These are phyloP conservation scores for Polyplosphaeria fusca DNA, from an alignment of 495 filamentous ascomycete genomes.

Conservation along the genomic window DNA sequence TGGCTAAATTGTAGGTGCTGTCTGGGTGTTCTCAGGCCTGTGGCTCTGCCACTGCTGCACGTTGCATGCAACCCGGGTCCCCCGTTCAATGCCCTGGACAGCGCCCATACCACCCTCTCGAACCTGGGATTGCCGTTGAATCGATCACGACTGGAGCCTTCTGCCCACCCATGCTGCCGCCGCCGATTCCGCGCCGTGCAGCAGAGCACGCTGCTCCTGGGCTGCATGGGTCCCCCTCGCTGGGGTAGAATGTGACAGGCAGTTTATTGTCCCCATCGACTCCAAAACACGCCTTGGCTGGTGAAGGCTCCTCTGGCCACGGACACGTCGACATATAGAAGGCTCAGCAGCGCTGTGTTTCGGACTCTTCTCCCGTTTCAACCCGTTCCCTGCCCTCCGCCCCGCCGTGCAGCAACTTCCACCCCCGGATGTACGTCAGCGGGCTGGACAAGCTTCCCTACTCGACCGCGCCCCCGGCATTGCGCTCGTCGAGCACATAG, in stretches of 20 bases:
- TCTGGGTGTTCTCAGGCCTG: slow-evolving; percentile 29
- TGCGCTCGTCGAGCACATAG: slow-evolving; percentile 29
- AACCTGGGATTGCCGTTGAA: slow-evolving; percentile 34
- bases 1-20: slow-evolving; percentile 30
- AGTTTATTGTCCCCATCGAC: slow-evolving; percentile 28
- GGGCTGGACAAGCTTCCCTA: slow-evolving; percentile 25
- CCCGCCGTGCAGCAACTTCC: slow-evolving; percentile 7
- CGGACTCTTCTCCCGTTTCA: slow-evolving; percentile 20
- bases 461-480: slow-evolving; percentile 28
- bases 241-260: slow-evolving; percentile 31
- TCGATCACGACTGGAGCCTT: slow-evolving; percentile 25
- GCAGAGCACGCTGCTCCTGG: slow-evolving; percentile 8
- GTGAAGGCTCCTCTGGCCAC: slow-evolving; percentile 8
- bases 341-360: slow-evolving; percentile 19
- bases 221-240: slow-evolving; percentile 29
- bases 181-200: slow-evolving; percentile 32
- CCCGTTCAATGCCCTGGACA: slow-evolving; percentile 25
- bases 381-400: slow-evolving; percentile 12
- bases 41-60: slow-evolving; percentile 16
- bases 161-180: slow-evolving; percentile 29
- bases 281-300: slow-evolving; percentile 28
- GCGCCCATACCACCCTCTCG: slow-evolving; percentile 28
- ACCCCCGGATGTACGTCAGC: slow-evolving; percentile 20
- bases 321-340: slow-evolving; percentile 27
- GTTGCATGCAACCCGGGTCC: slow-evolving; percentile 27